Evolutionary conservation across 1,139 yeast genomes (phyloP).

Genomic region (Candida sp.): DNA sequence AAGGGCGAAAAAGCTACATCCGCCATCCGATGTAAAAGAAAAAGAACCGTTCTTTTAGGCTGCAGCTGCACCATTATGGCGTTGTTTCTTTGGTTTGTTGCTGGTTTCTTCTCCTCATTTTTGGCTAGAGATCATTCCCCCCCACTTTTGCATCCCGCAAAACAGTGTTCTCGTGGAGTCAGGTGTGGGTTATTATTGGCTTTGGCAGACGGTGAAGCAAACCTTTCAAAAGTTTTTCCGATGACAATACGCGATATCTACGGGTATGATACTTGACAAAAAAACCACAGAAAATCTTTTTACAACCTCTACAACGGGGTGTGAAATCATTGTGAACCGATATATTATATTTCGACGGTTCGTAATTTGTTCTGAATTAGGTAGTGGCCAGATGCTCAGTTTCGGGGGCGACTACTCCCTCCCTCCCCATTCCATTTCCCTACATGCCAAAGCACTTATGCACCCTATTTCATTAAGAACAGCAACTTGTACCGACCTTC

Average conservation of each 20-base stretch:
- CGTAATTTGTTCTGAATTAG: background rate
- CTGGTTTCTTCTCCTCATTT: background rate
- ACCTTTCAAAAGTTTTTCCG: background rate
- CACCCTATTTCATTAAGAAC: no score
- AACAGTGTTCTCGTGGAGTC: background rate
- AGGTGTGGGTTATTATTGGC: background rate
- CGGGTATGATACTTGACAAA: background rate
- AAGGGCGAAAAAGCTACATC: no score
- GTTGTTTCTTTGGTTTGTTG: background rate
- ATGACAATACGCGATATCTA: background rate
- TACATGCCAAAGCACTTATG: no score
- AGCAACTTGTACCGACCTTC: no score
- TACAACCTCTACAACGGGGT: no score
- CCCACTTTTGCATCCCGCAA: background rate
- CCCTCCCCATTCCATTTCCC: no score
- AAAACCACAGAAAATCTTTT: background rate
- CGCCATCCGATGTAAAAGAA: no score
- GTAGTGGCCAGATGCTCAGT: background rate
- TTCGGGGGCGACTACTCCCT: no score
- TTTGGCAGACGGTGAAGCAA: background rate
- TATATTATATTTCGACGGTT: background rate
- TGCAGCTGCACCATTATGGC: no score
- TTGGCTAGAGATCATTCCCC: background rate
- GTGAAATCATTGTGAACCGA: no score
- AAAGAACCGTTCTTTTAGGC: no score